A percentile compares a stretch with the other conserved stretches of the same genome.
Conservation (phyloP, 345 rosid genomes). For the Eucalyptus victrix region DNA sequence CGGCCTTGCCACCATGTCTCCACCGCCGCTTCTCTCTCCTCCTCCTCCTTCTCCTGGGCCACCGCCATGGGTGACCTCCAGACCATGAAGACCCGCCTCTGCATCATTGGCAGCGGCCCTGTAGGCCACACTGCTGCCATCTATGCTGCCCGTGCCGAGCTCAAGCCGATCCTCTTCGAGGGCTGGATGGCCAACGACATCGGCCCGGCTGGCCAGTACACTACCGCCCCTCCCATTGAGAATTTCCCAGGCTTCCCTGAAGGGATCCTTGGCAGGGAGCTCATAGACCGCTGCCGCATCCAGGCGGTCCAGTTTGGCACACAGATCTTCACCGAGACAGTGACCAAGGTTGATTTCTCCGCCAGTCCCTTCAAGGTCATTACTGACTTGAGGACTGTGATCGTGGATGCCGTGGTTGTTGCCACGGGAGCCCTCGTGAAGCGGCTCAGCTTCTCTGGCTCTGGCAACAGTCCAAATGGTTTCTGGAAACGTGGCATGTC, state of each 20-base stretch:
- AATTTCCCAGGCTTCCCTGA: slow-evolving; percentile 91
- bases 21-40: too few relatives aligned
- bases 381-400: slow-evolving; percentile 27
- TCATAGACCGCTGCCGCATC: slow-evolving; percentile 49
- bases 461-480: slow-evolving; percentile 2
- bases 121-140: slow-evolving; percentile 96
- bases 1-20: too few relatives aligned
- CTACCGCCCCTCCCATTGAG: slow-evolving; percentile 86
- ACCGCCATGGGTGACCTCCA: slow-evolving; percentile 33
- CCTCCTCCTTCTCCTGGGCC: neutral
- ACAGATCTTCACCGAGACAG: slow-evolving; percentile 68
- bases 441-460: slow-evolving; percentile 49
- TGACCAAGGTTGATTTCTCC: slow-evolving; percentile 52
- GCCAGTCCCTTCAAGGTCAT: slow-evolving; percentile 51
- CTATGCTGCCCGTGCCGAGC: slow-evolving; percentile 82
- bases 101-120: slow-evolving; percentile 91
- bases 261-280: slow-evolving; percentile 56
- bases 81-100: slow-evolving; percentile 49
- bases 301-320: slow-evolving; percentile 80
- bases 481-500: slow-evolving; percentile 95
- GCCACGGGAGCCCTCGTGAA: slow-evolving; percentile 87
- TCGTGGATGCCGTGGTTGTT: slow-evolving; percentile 61
- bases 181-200: slow-evolving; percentile 98
- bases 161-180: slow-evolving; percentile 83
- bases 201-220: slow-evolving; percentile 89